Evolutionary conservation across 352 stramenopile species (phyloP).

Genomic region (Phytophthora cryptogea): DNA sequence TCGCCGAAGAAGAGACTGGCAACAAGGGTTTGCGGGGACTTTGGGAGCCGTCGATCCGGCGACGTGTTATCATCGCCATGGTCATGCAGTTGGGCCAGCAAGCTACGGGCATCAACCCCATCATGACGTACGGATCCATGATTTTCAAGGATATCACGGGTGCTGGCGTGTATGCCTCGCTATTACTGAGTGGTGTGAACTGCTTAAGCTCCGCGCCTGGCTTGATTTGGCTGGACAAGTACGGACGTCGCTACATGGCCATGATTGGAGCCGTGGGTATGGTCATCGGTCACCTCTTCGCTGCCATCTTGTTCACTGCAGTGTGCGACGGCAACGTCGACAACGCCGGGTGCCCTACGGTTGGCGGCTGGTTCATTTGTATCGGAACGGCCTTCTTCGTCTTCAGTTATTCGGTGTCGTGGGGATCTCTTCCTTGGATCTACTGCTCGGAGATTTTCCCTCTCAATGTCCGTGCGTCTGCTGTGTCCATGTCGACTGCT

Average conservation of each 20-base stretch:
- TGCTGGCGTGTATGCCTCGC: conserved; percentile 31
- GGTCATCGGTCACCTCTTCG: conserved; percentile 45
- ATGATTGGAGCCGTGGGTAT: conserved; percentile 45
- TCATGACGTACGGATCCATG: conserved; percentile 41
- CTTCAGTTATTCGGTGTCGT: conserved; percentile 37
- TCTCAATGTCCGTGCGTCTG: conserved; percentile 51
- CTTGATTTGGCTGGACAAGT: conserved; percentile 41
- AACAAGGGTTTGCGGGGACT: conserved; percentile 36
- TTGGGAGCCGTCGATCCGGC: conserved; percentile 30
- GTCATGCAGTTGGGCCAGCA: conserved; percentile 38
- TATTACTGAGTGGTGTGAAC: conserved; percentile 37
- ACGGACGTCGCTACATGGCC: conserved; percentile 41
- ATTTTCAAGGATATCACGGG: conserved; percentile 41
- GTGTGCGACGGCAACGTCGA: conserved; percentile 35
- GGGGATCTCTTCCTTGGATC: conserved; percentile 47
- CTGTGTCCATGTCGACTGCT: conserved; percentile 45
- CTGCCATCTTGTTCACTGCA: conserved; percentile 37
- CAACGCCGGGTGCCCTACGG: conserved; percentile 30
- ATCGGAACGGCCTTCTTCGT: conserved; percentile 43
- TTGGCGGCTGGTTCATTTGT: conserved; percentile 48
- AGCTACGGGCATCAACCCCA: conserved; percentile 43
- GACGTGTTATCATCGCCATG: conserved; percentile 38
- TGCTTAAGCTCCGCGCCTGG: conserved; percentile 34
- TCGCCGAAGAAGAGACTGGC: conserved; percentile 31
- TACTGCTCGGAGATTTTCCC: conserved; percentile 68